Conservation (phyloP, 257 asterid genomes). For the Solanum pimpinellifolium region DNA sequence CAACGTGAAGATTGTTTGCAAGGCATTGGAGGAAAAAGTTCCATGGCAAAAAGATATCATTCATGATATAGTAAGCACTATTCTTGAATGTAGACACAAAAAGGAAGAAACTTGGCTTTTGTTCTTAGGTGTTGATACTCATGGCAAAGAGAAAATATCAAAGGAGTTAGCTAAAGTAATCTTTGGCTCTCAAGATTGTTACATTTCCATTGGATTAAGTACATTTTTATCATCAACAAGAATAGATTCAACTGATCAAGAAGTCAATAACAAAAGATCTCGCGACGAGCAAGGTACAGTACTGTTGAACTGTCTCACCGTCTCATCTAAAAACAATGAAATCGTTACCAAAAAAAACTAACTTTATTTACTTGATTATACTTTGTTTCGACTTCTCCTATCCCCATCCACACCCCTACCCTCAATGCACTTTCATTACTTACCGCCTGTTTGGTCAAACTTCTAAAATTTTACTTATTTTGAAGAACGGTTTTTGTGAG, state of each 20-base stretch:
- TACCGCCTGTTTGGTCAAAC: neutral
- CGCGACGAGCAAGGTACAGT: constrained; percentile 39
- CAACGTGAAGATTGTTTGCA: constrained; percentile 20
- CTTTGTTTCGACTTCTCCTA: neutral
- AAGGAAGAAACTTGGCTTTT: constrained; percentile 44
- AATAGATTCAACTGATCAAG: constrained; percentile 22
- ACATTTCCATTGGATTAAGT: constrained; percentile 32
- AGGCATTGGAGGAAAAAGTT: constrained; percentile 41
- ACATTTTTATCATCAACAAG: constrained; percentile 19
- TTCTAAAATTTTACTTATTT: neutral
- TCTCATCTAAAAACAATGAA: neutral
- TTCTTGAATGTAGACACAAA: constrained; percentile 37
- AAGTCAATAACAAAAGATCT: constrained; percentile 42
- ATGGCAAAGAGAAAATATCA: constrained; percentile 54
- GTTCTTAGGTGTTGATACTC: constrained; percentile 58
- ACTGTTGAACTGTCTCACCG: neutral
- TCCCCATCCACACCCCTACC: neutral
- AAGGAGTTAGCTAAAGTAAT: constrained; percentile 50
- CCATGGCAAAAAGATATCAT: constrained; percentile 49
- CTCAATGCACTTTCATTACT: neutral
- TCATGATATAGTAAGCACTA: constrained; percentile 33
- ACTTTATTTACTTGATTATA: neutral
- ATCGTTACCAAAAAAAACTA: neutral
- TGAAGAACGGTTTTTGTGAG: neutral
- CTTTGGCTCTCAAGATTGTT: constrained; percentile 50